Evolutionary conservation across 2,329 filamentous ascomycete genomes (phyloP).

Genomic region (Cladorrhinum sp.): DNA sequence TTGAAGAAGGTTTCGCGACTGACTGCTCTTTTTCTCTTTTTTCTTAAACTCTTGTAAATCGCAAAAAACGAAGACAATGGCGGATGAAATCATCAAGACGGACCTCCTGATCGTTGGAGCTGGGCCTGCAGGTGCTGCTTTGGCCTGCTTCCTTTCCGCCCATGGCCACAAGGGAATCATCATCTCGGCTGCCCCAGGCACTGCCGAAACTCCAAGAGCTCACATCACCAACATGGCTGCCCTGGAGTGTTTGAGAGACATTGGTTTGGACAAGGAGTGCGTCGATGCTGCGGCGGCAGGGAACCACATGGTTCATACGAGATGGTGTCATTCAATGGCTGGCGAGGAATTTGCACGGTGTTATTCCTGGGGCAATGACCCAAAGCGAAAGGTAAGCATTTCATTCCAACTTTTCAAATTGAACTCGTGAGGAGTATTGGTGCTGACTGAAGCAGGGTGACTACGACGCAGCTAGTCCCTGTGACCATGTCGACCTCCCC

Average conservation of each 20-base stretch:
- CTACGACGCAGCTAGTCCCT: slow-evolving; percentile 43
- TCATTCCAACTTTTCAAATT: not conserved
- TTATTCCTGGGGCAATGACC: slow-evolving; percentile 43
- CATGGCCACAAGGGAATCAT: slow-evolving; percentile 54
- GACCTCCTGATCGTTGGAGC: slow-evolving; percentile 50
- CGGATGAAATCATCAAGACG: slow-evolving; percentile 32
- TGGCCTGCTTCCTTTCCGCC: slow-evolving; percentile 51
- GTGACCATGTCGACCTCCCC: slow-evolving; percentile 42
- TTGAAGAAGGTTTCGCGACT: not conserved
- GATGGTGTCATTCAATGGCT: slow-evolving; percentile 50
- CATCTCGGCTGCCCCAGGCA: slow-evolving; percentile 46
- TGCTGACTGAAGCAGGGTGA: slow-evolving; percentile 33
- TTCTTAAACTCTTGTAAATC: not conserved
- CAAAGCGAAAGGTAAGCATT: slow-evolving; percentile 4
- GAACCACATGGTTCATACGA: slow-evolving; percentile 45
- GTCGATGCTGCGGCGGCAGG: slow-evolving; percentile 35
- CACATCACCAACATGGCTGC: slow-evolving; percentile 59
- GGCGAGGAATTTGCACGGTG: slow-evolving; percentile 48
- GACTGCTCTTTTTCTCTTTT: not conserved
- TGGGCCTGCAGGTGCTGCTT: slow-evolving; percentile 53
- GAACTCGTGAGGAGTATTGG: too few species aligned
- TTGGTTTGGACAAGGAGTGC: slow-evolving; percentile 44
- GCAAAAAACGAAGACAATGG: slow-evolving; percentile 2
- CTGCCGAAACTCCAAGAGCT: slow-evolving; percentile 54
- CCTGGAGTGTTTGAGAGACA: slow-evolving; percentile 50